Evolutionary conservation across 2,329 filamentous ascomycete genomes (phyloP).

Genomic region (Botrytis paeoniae): DNA sequence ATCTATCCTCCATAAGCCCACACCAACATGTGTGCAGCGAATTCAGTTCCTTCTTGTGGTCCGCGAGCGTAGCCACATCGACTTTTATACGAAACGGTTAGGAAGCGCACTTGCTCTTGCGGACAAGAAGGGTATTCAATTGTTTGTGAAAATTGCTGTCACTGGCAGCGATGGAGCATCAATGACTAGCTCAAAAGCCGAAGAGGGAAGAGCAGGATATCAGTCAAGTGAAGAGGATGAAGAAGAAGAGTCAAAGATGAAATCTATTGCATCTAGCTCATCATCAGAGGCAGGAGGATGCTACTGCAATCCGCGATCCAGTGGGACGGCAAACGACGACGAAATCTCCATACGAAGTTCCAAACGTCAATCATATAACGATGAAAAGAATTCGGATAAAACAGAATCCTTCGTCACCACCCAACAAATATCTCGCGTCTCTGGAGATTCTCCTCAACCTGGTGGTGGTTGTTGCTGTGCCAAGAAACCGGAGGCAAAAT

Average conservation of each 20-base stretch:
- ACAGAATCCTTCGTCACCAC: not conserved
- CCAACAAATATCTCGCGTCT: not conserved
- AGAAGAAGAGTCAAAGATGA: constrained; percentile 12
- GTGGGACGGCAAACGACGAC: not conserved
- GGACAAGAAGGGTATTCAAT: constrained; percentile 46
- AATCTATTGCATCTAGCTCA: constrained; percentile 17
- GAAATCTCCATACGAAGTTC: constrained; percentile 3
- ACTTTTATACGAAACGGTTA: constrained; percentile 53
- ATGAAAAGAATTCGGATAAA: constrained; percentile 10
- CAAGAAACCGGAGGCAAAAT: not conserved
- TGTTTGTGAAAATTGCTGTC: constrained; percentile 54
- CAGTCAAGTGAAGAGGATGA: not conserved
- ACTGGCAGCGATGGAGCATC: constrained; percentile 38
- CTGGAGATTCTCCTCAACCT: not conserved
- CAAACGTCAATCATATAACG: constrained; percentile 13
- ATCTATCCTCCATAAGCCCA: constrained; percentile 45
- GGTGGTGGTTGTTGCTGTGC: constrained; percentile 16
- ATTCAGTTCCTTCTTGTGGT: constrained; percentile 54
- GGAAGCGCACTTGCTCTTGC: constrained; percentile 46
- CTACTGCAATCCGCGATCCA: constrained; percentile 16
- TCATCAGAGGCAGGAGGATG: constrained; percentile 13
- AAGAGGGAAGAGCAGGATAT: constrained; percentile 9
- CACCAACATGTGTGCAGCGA: constrained; percentile 48
- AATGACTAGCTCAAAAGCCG: constrained; percentile 7
- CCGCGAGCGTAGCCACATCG: constrained; percentile 51